Percentiles rank a stretch among this genome's conserved stretches.
Conservation (phyloP, 768 basidiomycete genomes). For the Mycena epipterygia region DNA sequence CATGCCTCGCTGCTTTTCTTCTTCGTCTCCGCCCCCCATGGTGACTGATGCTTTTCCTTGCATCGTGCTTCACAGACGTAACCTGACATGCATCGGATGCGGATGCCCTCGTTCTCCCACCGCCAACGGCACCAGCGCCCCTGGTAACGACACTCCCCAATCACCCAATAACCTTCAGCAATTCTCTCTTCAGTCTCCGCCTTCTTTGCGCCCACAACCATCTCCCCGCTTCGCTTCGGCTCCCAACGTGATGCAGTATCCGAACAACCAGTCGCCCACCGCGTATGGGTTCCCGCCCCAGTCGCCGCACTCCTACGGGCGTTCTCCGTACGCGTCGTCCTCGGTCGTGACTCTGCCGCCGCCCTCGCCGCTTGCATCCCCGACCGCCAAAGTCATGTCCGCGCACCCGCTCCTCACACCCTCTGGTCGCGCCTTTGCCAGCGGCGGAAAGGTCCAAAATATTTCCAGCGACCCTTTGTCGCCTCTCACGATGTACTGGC, state of each 20-base stretch:
- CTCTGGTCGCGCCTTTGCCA: constrained; percentile 81
- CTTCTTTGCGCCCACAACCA: constrained; percentile 15
- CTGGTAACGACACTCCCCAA: constrained; percentile 44
- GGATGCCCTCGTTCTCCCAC: constrained; percentile 67
- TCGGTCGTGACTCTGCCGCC: constrained; percentile 20
- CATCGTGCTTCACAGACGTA: constrained; percentile 74
- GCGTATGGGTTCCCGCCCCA: constrained; percentile 21
- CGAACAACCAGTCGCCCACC: constrained; percentile 23
- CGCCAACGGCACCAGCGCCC: constrained; percentile 43
- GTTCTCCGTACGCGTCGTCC: not conserved
- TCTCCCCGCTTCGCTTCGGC: constrained; percentile 34
- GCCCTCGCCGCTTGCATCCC: constrained; percentile 23
- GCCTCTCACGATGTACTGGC: constrained; percentile 92
- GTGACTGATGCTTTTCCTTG: constrained; percentile 64
- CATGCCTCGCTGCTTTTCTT: constrained; percentile 32
- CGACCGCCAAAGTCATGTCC: constrained; percentile 17
- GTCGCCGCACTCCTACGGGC: constrained; percentile 15
- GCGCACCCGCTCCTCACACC: constrained; percentile 72
- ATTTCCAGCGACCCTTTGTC: constrained; percentile 77
- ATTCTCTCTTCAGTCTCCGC: constrained; percentile 15
- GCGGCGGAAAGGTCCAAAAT: constrained; percentile 86
- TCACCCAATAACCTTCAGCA: constrained; percentile 38
- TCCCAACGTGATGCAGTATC: constrained; percentile 26
- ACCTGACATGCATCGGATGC: constrained; percentile 82
- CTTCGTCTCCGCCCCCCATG: constrained; percentile 41